These are phyloP conservation scores for Globisporangium yorkense DNA, from an alignment of 352 stramenopile genomes.

Conservation along the genomic window DNA sequence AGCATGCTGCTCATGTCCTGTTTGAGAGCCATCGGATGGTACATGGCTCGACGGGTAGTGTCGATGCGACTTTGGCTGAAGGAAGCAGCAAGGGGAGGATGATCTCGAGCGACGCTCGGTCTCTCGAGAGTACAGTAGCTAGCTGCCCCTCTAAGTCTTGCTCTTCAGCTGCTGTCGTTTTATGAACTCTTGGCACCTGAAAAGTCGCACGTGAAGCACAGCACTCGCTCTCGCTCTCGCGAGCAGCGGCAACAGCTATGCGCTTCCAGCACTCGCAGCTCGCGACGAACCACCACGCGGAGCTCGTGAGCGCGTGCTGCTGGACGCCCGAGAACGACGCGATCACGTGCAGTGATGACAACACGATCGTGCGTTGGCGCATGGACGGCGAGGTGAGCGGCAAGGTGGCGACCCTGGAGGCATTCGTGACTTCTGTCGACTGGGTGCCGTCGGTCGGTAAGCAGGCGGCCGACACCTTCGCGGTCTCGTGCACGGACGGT, in stretches of 20 bases:
- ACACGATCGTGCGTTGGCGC: constrained; percentile 73
- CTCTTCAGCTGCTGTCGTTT: too few relatives aligned
- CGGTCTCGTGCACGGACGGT: constrained; percentile 87
- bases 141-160: too few relatives aligned
- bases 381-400: constrained; percentile 82
- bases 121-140: too few relatives aligned
- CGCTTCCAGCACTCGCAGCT: constrained; percentile 76
- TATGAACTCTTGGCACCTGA: too few relatives aligned
- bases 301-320: constrained; percentile 82
- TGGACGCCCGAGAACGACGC: constrained; percentile 87
- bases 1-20: too few relatives aligned
- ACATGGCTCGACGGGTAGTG: too few relatives aligned
- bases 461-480: constrained; percentile 81
- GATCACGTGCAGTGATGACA: constrained; percentile 86
- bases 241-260: constrained; percentile 23
- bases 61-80: too few relatives aligned
- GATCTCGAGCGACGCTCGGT: too few relatives aligned
- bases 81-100: too few relatives aligned
- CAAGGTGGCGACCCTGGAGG: constrained; percentile 64
- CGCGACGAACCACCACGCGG: constrained; percentile 63
- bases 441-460: constrained; percentile 82
- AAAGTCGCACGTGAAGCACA: too few relatives aligned
- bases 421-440: constrained; percentile 73
- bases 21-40: too few relatives aligned
- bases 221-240: not conserved